Evolutionary conservation across 768 basidiomycete species (phyloP).

Genomic region (Mycena galericulata): DNA sequence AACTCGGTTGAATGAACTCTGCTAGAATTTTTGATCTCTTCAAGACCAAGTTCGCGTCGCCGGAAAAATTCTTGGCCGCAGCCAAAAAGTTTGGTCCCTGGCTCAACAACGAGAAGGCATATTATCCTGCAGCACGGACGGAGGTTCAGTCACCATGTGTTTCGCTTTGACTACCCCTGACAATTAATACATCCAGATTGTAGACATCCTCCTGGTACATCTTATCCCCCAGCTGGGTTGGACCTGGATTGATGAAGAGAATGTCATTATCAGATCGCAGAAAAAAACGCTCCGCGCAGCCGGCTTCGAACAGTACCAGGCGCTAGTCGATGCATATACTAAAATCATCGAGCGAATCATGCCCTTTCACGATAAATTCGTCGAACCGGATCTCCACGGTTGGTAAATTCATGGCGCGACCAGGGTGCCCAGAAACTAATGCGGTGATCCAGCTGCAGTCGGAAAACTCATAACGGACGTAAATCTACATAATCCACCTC

Average conservation of each 20-base stretch:
- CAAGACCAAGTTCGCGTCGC: too few species aligned
- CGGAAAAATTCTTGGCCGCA: too few species aligned
- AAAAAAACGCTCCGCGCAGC: conserved; percentile 48
- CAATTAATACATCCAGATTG: conserved; percentile 51
- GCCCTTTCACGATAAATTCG: conserved; percentile 46
- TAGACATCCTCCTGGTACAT: conserved; percentile 60
- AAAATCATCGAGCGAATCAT: conserved; percentile 48
- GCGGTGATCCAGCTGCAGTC: neutral
- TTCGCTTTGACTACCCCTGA: neutral
- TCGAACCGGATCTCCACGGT: conserved; percentile 51
- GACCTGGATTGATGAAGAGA: conserved; percentile 4
- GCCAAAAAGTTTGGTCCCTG: too few species aligned
- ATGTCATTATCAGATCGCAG: conserved; percentile 48
- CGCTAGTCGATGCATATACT: conserved; percentile 50
- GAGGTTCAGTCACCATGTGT: conserved; percentile 50
- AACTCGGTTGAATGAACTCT: too few species aligned
- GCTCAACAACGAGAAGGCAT: conserved; percentile 50
- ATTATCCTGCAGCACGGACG: conserved; percentile 62
- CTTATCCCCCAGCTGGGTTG: neutral
- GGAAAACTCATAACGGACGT: conserved; percentile 9
- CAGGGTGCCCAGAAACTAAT: neutral
- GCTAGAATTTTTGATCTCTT: too few species aligned
- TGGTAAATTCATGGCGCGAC: neutral
- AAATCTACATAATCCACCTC: neutral
- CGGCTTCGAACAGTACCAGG: conserved; percentile 42